Evolutionary conservation across 225 moss, liverwort and hornwort genomes (phyloP).

Genomic region (Ulota crispa): DNA sequence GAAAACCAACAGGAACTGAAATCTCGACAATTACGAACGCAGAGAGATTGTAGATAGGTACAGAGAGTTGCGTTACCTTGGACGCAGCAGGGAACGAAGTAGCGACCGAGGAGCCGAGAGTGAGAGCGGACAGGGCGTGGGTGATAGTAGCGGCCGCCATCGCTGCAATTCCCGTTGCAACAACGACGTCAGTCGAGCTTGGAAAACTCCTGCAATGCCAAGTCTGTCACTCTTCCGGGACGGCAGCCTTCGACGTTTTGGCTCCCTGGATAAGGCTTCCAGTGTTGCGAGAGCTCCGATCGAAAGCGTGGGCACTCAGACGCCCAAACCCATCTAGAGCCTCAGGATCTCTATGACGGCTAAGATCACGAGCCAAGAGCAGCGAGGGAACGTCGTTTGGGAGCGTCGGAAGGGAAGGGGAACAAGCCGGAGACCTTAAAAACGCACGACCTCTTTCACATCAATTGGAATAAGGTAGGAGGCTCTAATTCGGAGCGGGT

Average conservation of each 20-base stretch:
- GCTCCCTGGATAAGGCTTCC: not conserved
- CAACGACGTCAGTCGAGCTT: not conserved
- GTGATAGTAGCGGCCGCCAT: slow-evolving; percentile 1
- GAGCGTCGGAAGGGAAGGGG: too few relatives aligned
- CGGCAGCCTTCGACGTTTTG: not conserved
- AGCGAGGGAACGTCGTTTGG: too few relatives aligned
- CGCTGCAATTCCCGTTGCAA: slow-evolving; percentile 1
- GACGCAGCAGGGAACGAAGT: slow-evolving; percentile 19
- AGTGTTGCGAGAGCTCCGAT: not conserved
- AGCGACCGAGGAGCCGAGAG: slow-evolving; percentile 19
- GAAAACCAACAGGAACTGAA: not conserved
- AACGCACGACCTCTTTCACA: too few relatives aligned
- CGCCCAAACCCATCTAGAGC: too few relatives aligned
- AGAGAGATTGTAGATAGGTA: not conserved
- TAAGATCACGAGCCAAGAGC: too few relatives aligned
- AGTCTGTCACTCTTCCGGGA: not conserved
- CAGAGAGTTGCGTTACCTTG: not conserved
- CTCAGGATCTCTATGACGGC: too few relatives aligned
- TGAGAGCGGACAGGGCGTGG: slow-evolving; percentile 26
- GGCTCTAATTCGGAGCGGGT: too few relatives aligned
- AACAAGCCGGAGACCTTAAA: too few relatives aligned
- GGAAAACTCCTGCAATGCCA: not conserved
- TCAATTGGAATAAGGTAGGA: too few relatives aligned
- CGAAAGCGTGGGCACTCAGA: too few relatives aligned
- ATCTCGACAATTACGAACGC: not conserved